Percentiles rank a stretch among this genome's conserved stretches.
Evolutionary conservation across 108 stramenopile genomes (phyloP).

Genomic region (Nitzschia sp.): DNA sequence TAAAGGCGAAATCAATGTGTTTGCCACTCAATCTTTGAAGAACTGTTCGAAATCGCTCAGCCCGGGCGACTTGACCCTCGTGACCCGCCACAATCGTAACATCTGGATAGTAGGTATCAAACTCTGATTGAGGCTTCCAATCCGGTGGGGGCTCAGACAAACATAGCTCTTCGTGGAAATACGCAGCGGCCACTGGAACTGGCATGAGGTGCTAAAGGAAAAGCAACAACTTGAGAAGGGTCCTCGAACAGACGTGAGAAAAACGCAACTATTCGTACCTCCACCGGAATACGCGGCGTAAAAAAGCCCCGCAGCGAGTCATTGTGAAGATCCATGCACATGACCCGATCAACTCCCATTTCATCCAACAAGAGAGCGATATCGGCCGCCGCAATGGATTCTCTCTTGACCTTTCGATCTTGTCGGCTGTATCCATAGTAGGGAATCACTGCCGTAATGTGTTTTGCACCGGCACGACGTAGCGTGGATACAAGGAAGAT

Average conservation of each 20-base stretch:
- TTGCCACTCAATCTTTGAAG: slow-evolving; percentile 72
- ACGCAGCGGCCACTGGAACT: slow-evolving; percentile 88
- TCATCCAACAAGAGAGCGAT: slow-evolving; percentile 79
- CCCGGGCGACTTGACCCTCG: slow-evolving; percentile 84
- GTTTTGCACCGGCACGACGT: slow-evolving; percentile 76
- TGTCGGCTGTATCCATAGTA: slow-evolving; percentile 89
- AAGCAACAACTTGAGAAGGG: neutral
- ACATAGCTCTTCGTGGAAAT: slow-evolving; percentile 82
- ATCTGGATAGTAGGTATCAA: slow-evolving; percentile 37
- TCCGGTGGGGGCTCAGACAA: slow-evolving; percentile 22
- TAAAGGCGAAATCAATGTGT: slow-evolving; percentile 76
- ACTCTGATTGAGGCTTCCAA: slow-evolving; percentile 24
- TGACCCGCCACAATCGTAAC: slow-evolving; percentile 85
- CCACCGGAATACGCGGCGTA: slow-evolving; percentile 69
- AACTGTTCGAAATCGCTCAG: slow-evolving; percentile 77
- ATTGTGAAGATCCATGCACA: slow-evolving; percentile 85
- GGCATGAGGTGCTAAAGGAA: slow-evolving; percentile 65
- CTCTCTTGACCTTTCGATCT: slow-evolving; percentile 67
- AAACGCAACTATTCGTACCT: slow-evolving; percentile 39
- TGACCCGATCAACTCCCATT: slow-evolving; percentile 88
- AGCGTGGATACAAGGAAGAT: slow-evolving; percentile 73
- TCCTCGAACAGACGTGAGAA: too few species aligned
- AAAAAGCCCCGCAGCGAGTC: slow-evolving; percentile 78
- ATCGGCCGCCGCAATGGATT: slow-evolving; percentile 87
- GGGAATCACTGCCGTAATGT: slow-evolving; percentile 84